Evolutionary conservation across 2,329 filamentous ascomycete genomes (phyloP).

Genomic region (Arthrinium puccinioides): DNA sequence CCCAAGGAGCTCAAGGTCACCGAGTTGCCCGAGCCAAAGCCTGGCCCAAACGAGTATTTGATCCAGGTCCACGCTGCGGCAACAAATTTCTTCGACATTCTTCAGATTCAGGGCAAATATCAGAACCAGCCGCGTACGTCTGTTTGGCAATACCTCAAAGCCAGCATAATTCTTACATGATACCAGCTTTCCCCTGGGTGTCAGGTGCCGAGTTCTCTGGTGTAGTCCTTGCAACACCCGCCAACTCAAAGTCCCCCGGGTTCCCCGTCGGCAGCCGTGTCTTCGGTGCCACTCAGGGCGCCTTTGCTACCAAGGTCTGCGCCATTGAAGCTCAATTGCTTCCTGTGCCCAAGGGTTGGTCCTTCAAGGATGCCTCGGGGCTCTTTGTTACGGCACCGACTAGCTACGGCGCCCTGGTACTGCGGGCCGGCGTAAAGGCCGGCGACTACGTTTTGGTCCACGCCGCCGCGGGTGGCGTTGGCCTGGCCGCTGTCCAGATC

Average conservation of each 20-base stretch:
- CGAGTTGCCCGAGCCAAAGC: slow-evolving; percentile 66
- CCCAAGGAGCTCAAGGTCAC: slow-evolving; percentile 73
- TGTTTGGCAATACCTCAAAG: too few species aligned
- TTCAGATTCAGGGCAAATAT: slow-evolving; percentile 94
- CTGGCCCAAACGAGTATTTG: slow-evolving; percentile 69
- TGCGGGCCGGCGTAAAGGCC: slow-evolving; percentile 65
- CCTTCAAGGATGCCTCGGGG: slow-evolving; percentile 76
- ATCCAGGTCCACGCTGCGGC: slow-evolving; percentile 81
- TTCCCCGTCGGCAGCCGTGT: slow-evolving; percentile 76
- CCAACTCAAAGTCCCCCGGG: slow-evolving; percentile 35
- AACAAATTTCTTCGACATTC: slow-evolving; percentile 94
- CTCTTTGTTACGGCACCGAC: slow-evolving; percentile 91
- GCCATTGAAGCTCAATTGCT: slow-evolving; percentile 61
- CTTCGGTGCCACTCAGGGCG: slow-evolving; percentile 81
- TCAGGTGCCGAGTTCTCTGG: slow-evolving; percentile 85
- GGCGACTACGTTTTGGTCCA: slow-evolving; percentile 88
- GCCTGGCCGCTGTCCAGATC: slow-evolving; percentile 84
- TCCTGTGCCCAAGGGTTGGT: slow-evolving; percentile 74
- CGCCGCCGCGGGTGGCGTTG: slow-evolving; percentile 86
- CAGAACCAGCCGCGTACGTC: slow-evolving; percentile 70
- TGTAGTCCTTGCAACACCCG: slow-evolving; percentile 61
- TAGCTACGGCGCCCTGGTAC: slow-evolving; percentile 75
- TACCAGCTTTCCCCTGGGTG: slow-evolving; percentile 70
- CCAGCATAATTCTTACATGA: not conserved
- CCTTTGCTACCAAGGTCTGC: slow-evolving; percentile 71